A percentile compares a stretch with the other conserved stretches of the same genome.
Evolutionary conservation across 352 stramenopile genomes (phyloP).

Genomic region (Pythium aristosporum): DNA sequence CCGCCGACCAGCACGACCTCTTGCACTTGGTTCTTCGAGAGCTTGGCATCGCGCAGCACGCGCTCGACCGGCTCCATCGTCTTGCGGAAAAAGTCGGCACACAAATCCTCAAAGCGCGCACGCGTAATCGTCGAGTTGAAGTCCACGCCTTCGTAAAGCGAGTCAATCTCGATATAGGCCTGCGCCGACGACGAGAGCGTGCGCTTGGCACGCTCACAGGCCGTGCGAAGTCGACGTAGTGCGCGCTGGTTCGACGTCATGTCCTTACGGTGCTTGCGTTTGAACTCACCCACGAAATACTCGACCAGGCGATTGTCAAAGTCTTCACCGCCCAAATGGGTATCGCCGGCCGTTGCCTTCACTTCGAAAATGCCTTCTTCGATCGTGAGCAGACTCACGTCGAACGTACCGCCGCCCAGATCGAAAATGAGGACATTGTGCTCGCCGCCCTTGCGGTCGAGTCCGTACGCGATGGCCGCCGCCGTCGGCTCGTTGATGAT

Average conservation of each 20-base stretch:
- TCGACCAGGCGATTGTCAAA: slow-evolving; percentile 96
- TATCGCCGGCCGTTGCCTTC: slow-evolving; percentile 94
- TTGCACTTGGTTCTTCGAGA: slow-evolving; percentile 97
- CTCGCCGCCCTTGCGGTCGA: slow-evolving; percentile 32
- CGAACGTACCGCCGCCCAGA: not conserved
- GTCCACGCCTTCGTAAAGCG: slow-evolving; percentile 91
- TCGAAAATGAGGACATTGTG: slow-evolving; percentile 13
- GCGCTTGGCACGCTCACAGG: slow-evolving; percentile 94
- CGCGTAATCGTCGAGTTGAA: slow-evolving; percentile 96
- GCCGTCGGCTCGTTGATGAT: slow-evolving; percentile 95
- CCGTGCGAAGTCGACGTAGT: slow-evolving; percentile 88
- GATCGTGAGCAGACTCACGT: not conserved
- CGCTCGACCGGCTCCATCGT: slow-evolving; percentile 99
- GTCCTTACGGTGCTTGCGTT: slow-evolving; percentile 89
- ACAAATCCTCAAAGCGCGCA: slow-evolving; percentile 97
- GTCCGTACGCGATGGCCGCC: slow-evolving; percentile 90
- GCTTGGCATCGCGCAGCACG: slow-evolving; percentile 93
- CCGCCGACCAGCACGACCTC: slow-evolving; percentile 98
- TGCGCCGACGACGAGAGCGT: slow-evolving; percentile 91
- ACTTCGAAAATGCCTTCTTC: slow-evolving; percentile 96
- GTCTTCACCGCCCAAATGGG: slow-evolving; percentile 91
- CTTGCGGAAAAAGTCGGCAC: slow-evolving; percentile 88
- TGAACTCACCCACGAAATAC: slow-evolving; percentile 93
- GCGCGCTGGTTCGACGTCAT: slow-evolving; percentile 87
- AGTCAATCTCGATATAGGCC: slow-evolving; percentile 95